A percentile compares a stretch with the other conserved stretches of the same genome.
phyloP scores from a whole-genome alignment of 83 land plant species.

The Picea abies region DNA sequence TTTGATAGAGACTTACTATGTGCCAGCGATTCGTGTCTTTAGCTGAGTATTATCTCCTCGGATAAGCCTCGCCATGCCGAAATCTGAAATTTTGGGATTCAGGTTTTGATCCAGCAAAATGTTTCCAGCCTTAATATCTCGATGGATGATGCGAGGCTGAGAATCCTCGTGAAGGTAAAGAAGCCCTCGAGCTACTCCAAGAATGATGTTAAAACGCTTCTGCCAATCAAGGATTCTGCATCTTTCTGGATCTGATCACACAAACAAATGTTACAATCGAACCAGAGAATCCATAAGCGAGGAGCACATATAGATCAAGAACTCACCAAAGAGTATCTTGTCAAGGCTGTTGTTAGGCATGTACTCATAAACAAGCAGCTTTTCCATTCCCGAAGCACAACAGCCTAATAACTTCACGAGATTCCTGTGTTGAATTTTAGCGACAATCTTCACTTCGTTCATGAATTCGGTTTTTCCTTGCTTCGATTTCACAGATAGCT shows the following conservation, averaged over 20 bases:
- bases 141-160: constrained; percentile 18
- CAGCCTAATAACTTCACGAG: constrained; percentile 24
- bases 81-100: constrained; percentile 16
- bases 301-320: neutral
- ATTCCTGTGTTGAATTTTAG: constrained; percentile 30
- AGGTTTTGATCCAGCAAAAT: constrained; percentile 15
- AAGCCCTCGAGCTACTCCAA: constrained; percentile 16
- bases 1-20: constrained; percentile 3
- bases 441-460: constrained; percentile 30
- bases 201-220: constrained; percentile 7
- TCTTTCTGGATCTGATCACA: constrained; percentile 5
- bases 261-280: neutral
- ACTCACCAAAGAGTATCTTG: constrained; percentile 20
- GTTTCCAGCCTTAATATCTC: constrained; percentile 20
- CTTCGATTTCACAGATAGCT: constrained; percentile 4
- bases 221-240: constrained; percentile 9
- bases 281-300: neutral
- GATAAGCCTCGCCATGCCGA: constrained; percentile 20
- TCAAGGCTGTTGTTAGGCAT: constrained; percentile 22
- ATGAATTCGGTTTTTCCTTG: constrained; percentile 33
- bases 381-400: constrained; percentile 17
- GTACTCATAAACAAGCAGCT: constrained; percentile 26
- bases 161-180: constrained; percentile 21
- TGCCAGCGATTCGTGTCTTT: constrained; percentile 15
- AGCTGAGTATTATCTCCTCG: neutral